Evolutionary conservation across 768 basidiomycete genomes (phyloP).

Genomic region (Tulasnella sp.): DNA sequence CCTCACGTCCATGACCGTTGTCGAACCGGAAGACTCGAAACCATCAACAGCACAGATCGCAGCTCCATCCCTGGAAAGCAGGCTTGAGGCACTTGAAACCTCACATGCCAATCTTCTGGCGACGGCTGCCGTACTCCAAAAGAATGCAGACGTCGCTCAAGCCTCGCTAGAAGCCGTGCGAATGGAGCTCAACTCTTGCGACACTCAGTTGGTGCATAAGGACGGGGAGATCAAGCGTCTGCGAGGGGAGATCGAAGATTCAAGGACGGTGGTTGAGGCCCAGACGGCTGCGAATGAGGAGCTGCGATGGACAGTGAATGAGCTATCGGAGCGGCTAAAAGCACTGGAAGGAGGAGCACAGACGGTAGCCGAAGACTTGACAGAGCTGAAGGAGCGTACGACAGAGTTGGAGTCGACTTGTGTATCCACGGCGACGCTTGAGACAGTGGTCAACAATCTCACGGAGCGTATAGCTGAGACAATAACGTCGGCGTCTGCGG

Average conservation of each 20-base stretch:
- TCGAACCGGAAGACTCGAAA: neutral
- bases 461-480: too few relatives aligned
- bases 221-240: constrained; percentile 1
- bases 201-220: neutral
- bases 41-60: neutral
- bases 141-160: neutral
- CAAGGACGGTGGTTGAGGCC: neutral
- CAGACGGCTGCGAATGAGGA: constrained; percentile 6
- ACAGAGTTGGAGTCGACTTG: neutral
- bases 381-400: neutral
- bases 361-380: neutral
- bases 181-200: neutral
- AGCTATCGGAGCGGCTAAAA: neutral
- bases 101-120: neutral
- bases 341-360: neutral
- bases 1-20: neutral
- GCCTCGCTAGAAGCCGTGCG: neutral
- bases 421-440: too few relatives aligned
- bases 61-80: neutral
- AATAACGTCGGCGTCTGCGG: too few relatives aligned
- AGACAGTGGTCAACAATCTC: too few relatives aligned
- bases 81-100: too few relatives aligned
- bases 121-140: neutral
- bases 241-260: neutral
- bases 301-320: neutral